These are phyloP conservation scores for Delonix regia DNA, from an alignment of 306 rosid genomes.

Conservation along the genomic window DNA sequence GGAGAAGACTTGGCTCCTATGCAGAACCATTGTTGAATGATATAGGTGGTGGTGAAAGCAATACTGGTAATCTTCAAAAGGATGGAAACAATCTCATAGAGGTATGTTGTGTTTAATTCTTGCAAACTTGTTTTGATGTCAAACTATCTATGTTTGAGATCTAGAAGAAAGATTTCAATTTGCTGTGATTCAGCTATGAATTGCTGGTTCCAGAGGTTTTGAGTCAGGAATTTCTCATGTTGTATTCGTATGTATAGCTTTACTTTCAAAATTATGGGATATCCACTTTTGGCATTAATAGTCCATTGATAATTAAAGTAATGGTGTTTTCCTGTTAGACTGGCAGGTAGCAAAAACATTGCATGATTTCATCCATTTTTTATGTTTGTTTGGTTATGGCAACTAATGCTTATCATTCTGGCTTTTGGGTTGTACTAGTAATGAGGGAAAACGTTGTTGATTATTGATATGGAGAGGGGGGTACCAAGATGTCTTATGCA, in stretches of 20 bases:
- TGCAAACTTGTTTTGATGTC: slow-evolving; percentile 21
- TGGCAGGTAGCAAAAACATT: background rate
- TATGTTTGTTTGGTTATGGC: background rate
- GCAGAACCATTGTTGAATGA: slow-evolving; percentile 72
- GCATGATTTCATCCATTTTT: background rate
- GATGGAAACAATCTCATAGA: slow-evolving; percentile 45
- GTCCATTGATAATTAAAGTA: too few relatives aligned
- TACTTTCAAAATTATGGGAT: slow-evolving; percentile 4
- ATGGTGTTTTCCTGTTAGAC: background rate
- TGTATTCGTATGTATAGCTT: slow-evolving; percentile 2
- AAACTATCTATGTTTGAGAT: slow-evolving; percentile 11
- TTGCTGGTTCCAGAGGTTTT: background rate
- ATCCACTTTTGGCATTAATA: background rate
- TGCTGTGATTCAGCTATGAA: background rate
- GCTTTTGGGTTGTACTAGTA: background rate
- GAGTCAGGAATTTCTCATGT: background rate
- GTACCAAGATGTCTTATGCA: too few relatives aligned
- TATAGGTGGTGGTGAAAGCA: slow-evolving; percentile 43
- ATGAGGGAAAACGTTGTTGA: background rate
- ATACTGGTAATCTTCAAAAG: slow-evolving; percentile 46
- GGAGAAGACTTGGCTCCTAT: slow-evolving; percentile 49
- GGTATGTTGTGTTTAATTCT: slow-evolving; percentile 46
- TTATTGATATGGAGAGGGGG: background rate
- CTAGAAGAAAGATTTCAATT: slow-evolving; percentile 11
- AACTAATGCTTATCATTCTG: background rate